These are phyloP conservation scores for Hypericum perforatum DNA, from an alignment of 345 rosid genomes.

Conservation along the genomic window DNA sequence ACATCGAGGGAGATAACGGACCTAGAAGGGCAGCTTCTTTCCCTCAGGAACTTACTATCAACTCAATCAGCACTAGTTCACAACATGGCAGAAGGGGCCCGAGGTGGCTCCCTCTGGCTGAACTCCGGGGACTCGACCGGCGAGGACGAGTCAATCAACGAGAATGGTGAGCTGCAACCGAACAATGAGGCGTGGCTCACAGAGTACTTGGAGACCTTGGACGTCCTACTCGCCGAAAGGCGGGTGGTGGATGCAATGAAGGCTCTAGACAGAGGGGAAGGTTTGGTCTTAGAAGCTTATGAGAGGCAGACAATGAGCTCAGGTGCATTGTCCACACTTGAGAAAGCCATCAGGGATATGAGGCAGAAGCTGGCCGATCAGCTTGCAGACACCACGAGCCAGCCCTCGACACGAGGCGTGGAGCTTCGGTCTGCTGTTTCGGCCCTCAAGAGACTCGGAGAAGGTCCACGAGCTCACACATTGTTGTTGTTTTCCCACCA, in stretches of 20 bases:
- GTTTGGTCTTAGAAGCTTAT: conserved; percentile 32
- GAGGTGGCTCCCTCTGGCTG: conserved; percentile 40
- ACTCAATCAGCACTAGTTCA: conserved; percentile 80
- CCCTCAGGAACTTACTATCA: conserved; percentile 74
- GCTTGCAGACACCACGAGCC: conserved; percentile 51
- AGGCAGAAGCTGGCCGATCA: conserved; percentile 67
- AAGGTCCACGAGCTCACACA: conserved; percentile 70
- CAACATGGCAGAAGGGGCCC: conserved; percentile 55
- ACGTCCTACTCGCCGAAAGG: conserved; percentile 74
- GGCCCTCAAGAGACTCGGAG: conserved; percentile 73
- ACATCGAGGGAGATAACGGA: conserved; percentile 80
- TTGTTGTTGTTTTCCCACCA: conserved; percentile 61
- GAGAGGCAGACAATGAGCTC: conserved; percentile 33
- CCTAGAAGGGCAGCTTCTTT: conserved; percentile 83
- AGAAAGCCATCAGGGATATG: conserved; percentile 44
- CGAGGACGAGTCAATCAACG: conserved; percentile 29
- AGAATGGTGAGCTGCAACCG: conserved; percentile 29
- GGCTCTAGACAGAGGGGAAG: conserved; percentile 63
- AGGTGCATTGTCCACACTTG: conserved; percentile 26
- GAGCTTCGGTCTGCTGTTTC: conserved; percentile 64
- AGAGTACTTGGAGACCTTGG: conserved; percentile 57
- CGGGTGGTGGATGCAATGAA: conserved; percentile 74
- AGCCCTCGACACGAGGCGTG: conserved; percentile 51
- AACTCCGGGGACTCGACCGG: conserved; percentile 39
- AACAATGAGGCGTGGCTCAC: conserved; percentile 50